Conservation (phyloP, 257 asterid genomes). For the Coffea canephora region DNA sequence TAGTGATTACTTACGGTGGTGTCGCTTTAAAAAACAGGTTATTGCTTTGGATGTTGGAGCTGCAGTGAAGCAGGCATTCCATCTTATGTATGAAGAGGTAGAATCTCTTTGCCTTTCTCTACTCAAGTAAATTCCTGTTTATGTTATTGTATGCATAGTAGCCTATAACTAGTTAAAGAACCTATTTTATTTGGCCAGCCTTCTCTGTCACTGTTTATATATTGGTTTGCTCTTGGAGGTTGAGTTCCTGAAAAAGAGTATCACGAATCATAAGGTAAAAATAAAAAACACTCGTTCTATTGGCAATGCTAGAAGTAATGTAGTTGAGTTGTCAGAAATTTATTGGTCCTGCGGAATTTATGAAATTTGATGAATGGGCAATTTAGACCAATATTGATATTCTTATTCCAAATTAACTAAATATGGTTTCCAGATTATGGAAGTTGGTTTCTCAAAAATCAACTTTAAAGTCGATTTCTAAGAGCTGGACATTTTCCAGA, state of each 20-base stretch:
- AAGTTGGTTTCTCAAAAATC: no score
- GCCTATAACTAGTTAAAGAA: background rate
- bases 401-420: no score
- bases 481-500: no score
- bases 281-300: background rate
- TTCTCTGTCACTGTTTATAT: background rate
- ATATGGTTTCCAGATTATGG: no score
- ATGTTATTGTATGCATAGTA: background rate
- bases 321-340: background rate
- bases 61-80: conserved; percentile 58
- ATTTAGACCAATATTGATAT: no score
- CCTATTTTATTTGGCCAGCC: background rate
- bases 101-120: conserved; percentile 8
- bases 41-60: conserved; percentile 45
- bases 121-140: background rate
- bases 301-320: background rate
- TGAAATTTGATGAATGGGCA: background rate
- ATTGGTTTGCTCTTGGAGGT: background rate
- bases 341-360: background rate
- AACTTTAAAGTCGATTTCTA: no score
- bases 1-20: conserved; percentile 11
- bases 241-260: background rate
- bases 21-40: conserved; percentile 36
- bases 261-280: background rate
- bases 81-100: conserved; percentile 59